Conservation (phyloP, 352 stramenopile species). For the Pythium volutum region DNA sequence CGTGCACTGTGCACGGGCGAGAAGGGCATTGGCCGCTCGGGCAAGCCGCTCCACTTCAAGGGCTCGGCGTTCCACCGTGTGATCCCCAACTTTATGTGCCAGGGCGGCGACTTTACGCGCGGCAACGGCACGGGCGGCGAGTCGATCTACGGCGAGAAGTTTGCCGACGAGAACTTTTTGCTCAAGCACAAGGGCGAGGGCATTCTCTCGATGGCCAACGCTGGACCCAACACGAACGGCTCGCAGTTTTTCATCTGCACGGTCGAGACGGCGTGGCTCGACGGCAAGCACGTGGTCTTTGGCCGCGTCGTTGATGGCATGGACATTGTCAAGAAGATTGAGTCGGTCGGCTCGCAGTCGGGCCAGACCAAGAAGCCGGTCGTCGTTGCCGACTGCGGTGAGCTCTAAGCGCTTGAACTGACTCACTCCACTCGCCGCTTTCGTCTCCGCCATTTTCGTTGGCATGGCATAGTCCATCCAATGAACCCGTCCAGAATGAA, state of each 20-base stretch:
- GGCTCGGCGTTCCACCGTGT: slow-evolving; percentile 96
- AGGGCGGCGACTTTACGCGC: slow-evolving; percentile 81
- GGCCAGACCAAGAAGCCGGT: slow-evolving; percentile 90
- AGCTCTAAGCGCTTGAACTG: slow-evolving; percentile 79
- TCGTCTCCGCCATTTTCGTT: neutral
- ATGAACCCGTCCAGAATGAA: too few relatives aligned
- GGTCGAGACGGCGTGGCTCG: slow-evolving; percentile 87
- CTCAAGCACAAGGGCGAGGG: slow-evolving; percentile 78
- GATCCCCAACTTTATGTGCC: slow-evolving; percentile 94
- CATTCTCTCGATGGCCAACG: slow-evolving; percentile 84
- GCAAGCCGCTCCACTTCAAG: slow-evolving; percentile 98
- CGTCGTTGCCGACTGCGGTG: slow-evolving; percentile 94
- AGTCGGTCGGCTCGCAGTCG: slow-evolving; percentile 92
- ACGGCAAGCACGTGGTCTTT: slow-evolving; percentile 94
- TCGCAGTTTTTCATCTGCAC: slow-evolving; percentile 98
- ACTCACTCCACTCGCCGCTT: too few relatives aligned
- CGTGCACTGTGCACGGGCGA: slow-evolving; percentile 70
- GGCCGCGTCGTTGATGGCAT: slow-evolving; percentile 96
- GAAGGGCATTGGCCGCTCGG: slow-evolving; percentile 82
- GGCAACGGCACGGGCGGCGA: slow-evolving; percentile 78
- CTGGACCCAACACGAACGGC: slow-evolving; percentile 90
- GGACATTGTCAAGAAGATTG: slow-evolving; percentile 97
- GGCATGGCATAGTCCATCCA: neutral
- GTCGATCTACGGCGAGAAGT: slow-evolving; percentile 79
- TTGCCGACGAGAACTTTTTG: slow-evolving; percentile 87